A percentile compares a stretch with the other conserved stretches of the same genome.
Conservation (phyloP, 2,329 filamentous ascomycete species). For the Cladosporium sp. region DNA sequence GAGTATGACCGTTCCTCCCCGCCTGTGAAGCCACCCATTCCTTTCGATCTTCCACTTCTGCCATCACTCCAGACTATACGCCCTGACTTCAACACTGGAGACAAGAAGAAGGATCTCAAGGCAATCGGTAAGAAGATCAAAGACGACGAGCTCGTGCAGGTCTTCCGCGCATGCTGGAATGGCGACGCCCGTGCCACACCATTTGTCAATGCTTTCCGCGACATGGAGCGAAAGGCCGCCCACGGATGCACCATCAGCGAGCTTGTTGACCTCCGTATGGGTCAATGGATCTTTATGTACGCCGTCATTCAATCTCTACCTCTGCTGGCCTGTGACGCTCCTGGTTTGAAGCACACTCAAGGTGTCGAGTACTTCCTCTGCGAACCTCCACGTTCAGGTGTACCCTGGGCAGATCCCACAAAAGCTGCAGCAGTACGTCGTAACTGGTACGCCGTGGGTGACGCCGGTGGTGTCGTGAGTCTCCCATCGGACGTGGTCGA, state of each 20-base stretch:
- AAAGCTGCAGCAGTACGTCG: conserved; percentile 55
- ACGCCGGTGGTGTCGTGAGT: conserved; percentile 57
- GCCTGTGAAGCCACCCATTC: conserved; percentile 84
- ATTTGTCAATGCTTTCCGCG: conserved; percentile 66
- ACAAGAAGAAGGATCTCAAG: conserved; percentile 70
- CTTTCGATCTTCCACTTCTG: conserved; percentile 79
- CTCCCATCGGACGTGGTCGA: conserved; percentile 62
- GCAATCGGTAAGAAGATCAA: conserved; percentile 68
- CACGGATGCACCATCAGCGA: conserved; percentile 62
- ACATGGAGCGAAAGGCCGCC: conserved; percentile 66
- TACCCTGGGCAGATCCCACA: conserved; percentile 62
- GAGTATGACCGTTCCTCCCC: conserved; percentile 88
- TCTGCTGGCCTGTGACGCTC: conserved; percentile 72
- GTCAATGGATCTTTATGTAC: conserved; percentile 79
- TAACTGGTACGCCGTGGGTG: conserved; percentile 71
- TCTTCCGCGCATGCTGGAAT: conserved; percentile 80
- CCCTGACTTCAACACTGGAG: conserved; percentile 59
- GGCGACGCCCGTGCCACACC: conserved; percentile 60
- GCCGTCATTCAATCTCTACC: conserved; percentile 72
- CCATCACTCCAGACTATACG: conserved; percentile 65
- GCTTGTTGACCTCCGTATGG: conserved; percentile 65
- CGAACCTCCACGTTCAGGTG: conserved; percentile 65
- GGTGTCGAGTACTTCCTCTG: conserved; percentile 80
- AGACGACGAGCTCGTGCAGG: conserved; percentile 69
- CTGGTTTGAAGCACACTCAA: conserved; percentile 63